A percentile compares a stretch with the other conserved stretches of the same genome.
Evolutionary conservation across 2,329 filamentous ascomycete genomes (phyloP).

Genomic region (Cladosporium sp.): DNA sequence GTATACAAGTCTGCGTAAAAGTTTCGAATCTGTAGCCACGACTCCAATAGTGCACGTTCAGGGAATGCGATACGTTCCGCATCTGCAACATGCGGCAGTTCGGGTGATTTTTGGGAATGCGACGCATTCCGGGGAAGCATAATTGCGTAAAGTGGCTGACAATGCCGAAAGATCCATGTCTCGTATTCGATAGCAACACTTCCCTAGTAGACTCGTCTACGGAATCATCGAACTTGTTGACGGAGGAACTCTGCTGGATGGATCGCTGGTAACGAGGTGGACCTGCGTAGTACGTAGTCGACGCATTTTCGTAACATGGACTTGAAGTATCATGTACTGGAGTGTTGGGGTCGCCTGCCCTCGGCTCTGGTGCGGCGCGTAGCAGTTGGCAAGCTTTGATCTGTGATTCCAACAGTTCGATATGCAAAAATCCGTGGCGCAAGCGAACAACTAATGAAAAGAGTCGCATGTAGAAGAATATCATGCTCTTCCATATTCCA

Average conservation of each 20-base stretch:
- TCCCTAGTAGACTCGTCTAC: background rate
- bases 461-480: background rate
- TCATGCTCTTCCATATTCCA: background rate
- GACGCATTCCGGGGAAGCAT: conserved; percentile 8
- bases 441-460: too few relatives aligned
- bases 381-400: too few relatives aligned
- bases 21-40: background rate
- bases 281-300: background rate
- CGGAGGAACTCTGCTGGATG: background rate
- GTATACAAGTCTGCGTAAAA: background rate
- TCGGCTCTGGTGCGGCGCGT: too few relatives aligned
- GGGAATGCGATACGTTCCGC: conserved; percentile 4
- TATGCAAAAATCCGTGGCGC: too few relatives aligned
- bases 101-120: too few relatives aligned
- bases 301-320: background rate
- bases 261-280: background rate
- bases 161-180: background rate
- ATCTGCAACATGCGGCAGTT: background rate
- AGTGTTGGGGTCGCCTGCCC: too few relatives aligned
- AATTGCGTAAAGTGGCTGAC: conserved; percentile 3
- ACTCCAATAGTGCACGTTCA: background rate
- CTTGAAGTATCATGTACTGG: too few relatives aligned
- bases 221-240: background rate
- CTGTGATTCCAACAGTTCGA: too few relatives aligned
- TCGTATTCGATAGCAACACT: background rate